phyloP scores from a whole-genome alignment of 805 yeast genomes.

The Brettanomyces nanus region DNA sequence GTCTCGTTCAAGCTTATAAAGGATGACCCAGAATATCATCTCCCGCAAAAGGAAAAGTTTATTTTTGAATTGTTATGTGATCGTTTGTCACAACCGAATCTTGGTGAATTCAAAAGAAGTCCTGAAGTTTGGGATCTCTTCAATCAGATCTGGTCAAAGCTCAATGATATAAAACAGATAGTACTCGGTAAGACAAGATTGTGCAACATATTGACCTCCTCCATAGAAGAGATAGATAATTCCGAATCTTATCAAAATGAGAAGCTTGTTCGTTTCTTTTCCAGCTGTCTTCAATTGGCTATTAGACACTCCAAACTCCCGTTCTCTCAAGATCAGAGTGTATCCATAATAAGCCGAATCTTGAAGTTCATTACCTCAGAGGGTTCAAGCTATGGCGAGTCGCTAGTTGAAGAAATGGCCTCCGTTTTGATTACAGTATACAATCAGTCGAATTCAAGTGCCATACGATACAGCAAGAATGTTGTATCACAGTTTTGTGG shows the following conservation, averaged over 20 bases:
- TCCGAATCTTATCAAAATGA: constrained; percentile 15
- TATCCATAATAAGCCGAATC: constrained; percentile 12
- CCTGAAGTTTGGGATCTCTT: constrained; percentile 44
- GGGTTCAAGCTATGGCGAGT: constrained; percentile 1
- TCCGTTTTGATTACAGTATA: constrained; percentile 10
- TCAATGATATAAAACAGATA: constrained; percentile 13
- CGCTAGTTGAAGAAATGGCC: constrained; percentile 4
- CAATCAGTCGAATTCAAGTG: constrained; percentile 17
- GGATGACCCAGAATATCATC: constrained; percentile 26
- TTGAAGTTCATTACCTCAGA: constrained; percentile 3
- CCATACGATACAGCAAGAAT: constrained; percentile 19
- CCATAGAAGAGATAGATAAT: constrained; percentile 16
- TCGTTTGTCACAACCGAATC: constrained; percentile 43
- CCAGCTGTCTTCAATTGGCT: constrained; percentile 10
- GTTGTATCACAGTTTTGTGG: constrained; percentile 19
- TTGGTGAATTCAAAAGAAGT: constrained; percentile 34
- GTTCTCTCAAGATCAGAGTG: constrained; percentile 22
- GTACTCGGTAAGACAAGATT: constrained; percentile 34
- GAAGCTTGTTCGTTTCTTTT: constrained; percentile 14
- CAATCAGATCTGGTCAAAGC: constrained; percentile 22
- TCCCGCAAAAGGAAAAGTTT: constrained; percentile 50
- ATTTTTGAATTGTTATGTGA: constrained; percentile 54
- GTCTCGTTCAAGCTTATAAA: constrained; percentile 28
- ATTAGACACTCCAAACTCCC: constrained; percentile 10
- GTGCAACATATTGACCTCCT: constrained; percentile 27